phyloP scores from a whole-genome alignment of 2,329 filamentous ascomycete genomes.

The Fusarium chuoi region DNA sequence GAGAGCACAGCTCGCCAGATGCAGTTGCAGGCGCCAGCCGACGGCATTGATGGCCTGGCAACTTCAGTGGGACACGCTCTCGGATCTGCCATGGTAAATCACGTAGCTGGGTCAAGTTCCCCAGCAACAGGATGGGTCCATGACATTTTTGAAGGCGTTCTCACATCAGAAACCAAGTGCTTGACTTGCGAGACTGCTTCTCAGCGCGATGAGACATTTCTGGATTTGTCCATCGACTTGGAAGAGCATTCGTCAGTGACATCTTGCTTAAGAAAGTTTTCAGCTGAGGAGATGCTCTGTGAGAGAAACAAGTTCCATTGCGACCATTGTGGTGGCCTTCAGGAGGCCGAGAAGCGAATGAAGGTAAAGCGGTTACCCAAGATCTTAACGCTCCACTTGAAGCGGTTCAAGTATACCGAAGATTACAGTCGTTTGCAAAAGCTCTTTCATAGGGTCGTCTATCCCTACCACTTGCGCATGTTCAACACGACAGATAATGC shows the following conservation, averaged over 20 bases:
- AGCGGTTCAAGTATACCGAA: conserved; percentile 98
- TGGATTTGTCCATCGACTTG: conserved; percentile 95
- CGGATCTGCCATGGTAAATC: conserved; percentile 48
- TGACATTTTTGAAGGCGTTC: conserved; percentile 92
- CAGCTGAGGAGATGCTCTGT: conserved; percentile 97
- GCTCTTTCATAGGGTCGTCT: conserved; percentile 95
- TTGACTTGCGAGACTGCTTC: conserved; percentile 96
- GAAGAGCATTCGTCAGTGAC: conserved; percentile 97
- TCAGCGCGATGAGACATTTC: conserved; percentile 92
- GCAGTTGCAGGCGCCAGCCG: conserved; percentile 49
- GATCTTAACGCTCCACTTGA: conserved; percentile 90
- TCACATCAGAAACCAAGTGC: conserved; percentile 96
- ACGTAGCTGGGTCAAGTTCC: conserved; percentile 59
- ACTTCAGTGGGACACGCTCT: conserved; percentile 60
- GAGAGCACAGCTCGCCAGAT: conserved; percentile 83
- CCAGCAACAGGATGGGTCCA: conserved; percentile 90
- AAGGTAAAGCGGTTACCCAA: conserved; percentile 96
- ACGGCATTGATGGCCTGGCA: conserved; percentile 54
- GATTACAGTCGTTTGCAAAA: conserved; percentile 94
- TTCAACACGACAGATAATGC: conserved; percentile 98
- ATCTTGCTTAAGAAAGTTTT: conserved; percentile 94
- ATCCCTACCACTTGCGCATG: conserved; percentile 94
- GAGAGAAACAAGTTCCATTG: conserved; percentile 99
- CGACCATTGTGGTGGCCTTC: conserved; percentile 93
- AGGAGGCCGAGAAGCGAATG: conserved; percentile 99